A percentile compares a stretch with the other conserved stretches of the same genome.
Conservation (phyloP, 2,329 filamentous ascomycete species). For the Gaeumannomyces tritici region DNA sequence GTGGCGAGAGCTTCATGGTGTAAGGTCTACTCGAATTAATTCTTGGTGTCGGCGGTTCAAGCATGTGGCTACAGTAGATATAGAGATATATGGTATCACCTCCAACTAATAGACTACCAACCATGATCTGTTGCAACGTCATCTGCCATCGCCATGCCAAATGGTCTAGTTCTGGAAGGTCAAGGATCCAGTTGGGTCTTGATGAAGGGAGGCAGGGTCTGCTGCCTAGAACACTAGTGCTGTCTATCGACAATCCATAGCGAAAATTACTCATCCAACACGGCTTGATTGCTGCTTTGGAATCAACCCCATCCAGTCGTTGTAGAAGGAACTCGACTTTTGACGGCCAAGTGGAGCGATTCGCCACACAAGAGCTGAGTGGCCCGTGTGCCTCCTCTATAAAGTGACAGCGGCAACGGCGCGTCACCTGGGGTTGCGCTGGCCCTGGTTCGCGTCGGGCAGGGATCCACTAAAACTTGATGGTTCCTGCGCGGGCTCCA, state of each 20-base stretch:
- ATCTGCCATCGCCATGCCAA: no score
- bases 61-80: neutral
- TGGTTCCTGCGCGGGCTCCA: neutral
- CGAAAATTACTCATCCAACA: neutral
- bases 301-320: no score
- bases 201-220: neutral
- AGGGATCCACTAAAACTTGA: neutral
- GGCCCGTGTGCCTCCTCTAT: neutral
- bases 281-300: neutral
- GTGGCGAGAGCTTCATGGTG: slow-evolving; percentile 93
- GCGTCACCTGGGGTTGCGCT: neutral
- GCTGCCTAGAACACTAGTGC: neutral
- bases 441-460: no score
- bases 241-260: neutral
- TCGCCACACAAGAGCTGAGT: neutral
- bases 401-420: neutral
- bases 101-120: neutral
- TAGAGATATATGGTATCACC: neutral
- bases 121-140: no score
- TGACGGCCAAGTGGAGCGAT: no score
- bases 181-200: neutral
- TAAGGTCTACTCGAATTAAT: slow-evolving; percentile 17
- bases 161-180: no score
- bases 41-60: no score
- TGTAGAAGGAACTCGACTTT: no score